A percentile compares a stretch with the other conserved stretches of the same genome.
Conservation (phyloP, 2,329 filamentous ascomycete genomes). For the Cytospora mali region DNA sequence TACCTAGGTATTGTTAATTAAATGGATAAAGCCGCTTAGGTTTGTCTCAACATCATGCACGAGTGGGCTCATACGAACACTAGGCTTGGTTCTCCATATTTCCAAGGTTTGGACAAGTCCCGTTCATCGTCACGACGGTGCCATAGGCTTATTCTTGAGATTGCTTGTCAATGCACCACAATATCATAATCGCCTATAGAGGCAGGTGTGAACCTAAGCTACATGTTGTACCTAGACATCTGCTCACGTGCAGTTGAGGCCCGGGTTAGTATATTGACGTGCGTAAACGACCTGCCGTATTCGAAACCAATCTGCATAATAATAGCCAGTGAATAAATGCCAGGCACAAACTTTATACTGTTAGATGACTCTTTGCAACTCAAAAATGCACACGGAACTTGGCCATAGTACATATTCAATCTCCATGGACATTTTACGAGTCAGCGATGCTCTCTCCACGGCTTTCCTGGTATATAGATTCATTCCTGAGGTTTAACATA, state of each 20-base stretch:
- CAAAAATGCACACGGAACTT: no score
- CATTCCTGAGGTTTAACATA: no score
- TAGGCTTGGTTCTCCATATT: not conserved
- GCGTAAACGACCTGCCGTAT: not conserved
- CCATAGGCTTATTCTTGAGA: not conserved
- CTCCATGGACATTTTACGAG: no score
- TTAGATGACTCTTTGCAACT: not conserved
- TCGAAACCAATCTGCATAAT: not conserved
- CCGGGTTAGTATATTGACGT: not conserved
- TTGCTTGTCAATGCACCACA: slow-evolving; percentile 10
- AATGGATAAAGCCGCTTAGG: no score
- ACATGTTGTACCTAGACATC: not conserved
- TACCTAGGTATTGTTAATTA: no score
- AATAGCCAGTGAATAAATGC: not conserved
- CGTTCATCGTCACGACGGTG: not conserved
- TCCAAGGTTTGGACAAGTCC: not conserved
- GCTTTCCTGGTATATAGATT: no score
- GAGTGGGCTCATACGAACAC: not conserved
- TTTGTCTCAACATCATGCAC: no score
- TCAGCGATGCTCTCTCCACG: no score
- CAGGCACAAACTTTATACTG: no score
- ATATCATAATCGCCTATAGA: not conserved
- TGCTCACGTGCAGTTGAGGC: not conserved
- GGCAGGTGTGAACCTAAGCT: not conserved
- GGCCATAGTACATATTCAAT: no score